A percentile compares a stretch with the other conserved stretches of the same genome.
phyloP scores from a whole-genome alignment of 2,329 filamentous ascomycete species.

The Paecilomyces sp. region DNA sequence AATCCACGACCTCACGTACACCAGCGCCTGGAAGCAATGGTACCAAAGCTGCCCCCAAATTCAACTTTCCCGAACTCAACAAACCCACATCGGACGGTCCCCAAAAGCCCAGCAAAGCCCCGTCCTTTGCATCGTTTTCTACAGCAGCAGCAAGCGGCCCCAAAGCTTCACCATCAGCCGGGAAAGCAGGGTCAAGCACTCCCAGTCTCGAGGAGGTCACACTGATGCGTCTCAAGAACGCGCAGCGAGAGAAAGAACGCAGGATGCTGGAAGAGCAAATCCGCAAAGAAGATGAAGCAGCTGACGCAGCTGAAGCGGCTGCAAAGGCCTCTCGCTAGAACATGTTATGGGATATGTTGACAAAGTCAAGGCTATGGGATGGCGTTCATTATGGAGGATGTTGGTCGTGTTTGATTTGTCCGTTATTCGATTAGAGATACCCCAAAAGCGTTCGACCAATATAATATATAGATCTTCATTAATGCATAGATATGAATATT shows the following conservation, averaged over 20 bases:
- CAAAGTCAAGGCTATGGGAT: neutral
- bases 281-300: slow-evolving; percentile 40
- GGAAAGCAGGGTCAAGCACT: slow-evolving; percentile 17
- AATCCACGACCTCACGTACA: slow-evolving; percentile 7
- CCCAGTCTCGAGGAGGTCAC: slow-evolving; percentile 42
- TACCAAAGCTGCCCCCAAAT: slow-evolving; percentile 14
- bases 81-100: slow-evolving; percentile 4
- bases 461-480: neutral
- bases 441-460: neutral
- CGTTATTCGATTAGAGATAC: neutral
- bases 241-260: slow-evolving; percentile 48
- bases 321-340: neutral
- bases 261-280: slow-evolving; percentile 48
- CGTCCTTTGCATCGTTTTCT: slow-evolving; percentile 37
- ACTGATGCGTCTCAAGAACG: slow-evolving; percentile 51
- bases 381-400: neutral
- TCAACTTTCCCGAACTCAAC: slow-evolving; percentile 29
- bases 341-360: neutral
- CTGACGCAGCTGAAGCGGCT: slow-evolving; percentile 19
- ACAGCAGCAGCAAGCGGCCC: slow-evolving; percentile 22
- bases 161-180: slow-evolving; percentile 15
- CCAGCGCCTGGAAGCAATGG: slow-evolving; percentile 7
- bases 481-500: neutral
- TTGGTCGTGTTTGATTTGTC: neutral
- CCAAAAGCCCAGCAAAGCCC: slow-evolving; percentile 24